These are phyloP conservation scores for Peniophora sp. DNA, from an alignment of 1,284 basidiomycete species.

Conservation along the genomic window DNA sequence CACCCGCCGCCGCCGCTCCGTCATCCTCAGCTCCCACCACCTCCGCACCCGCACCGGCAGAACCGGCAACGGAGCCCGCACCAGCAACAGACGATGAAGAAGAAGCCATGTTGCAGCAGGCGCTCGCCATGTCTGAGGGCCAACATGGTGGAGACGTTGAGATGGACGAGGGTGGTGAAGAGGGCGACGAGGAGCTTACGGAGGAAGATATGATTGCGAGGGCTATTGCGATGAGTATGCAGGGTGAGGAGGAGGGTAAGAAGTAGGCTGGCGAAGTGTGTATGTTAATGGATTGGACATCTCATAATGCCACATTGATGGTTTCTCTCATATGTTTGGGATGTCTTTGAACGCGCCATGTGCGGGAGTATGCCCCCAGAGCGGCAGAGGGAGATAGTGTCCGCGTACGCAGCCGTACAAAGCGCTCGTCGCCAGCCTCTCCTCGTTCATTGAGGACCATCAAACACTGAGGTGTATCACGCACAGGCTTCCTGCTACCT, in stretches of 20 bases:
- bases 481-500: no score
- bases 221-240: slow-evolving; percentile 52
- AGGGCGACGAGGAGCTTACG: slow-evolving; percentile 29
- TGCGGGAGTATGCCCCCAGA: no score
- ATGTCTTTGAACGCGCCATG: no score
- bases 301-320: no score
- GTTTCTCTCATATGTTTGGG: no score
- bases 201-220: slow-evolving; percentile 57
- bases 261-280: slow-evolving; percentile 13
- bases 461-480: no score
- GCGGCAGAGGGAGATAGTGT: no score
- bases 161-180: slow-evolving; percentile 33
- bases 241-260: slow-evolving; percentile 17
- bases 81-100: slow-evolving; percentile 56
- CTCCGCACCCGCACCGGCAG: slow-evolving; percentile 22
- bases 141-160: slow-evolving; percentile 30
- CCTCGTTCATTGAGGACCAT: no score
- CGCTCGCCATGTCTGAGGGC: slow-evolving; percentile 48
- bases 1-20: slow-evolving; percentile 23
- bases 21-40: slow-evolving; percentile 20
- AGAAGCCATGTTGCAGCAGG: slow-evolving; percentile 56
- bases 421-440: no score
- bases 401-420: no score
- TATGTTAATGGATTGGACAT: not conserved
- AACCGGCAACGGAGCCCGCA: slow-evolving; percentile 18